A percentile compares a stretch with the other conserved stretches of the same genome.
phyloP scores from a whole-genome alignment of 352 stramenopile species.

The Globisporangium splendens region DNA sequence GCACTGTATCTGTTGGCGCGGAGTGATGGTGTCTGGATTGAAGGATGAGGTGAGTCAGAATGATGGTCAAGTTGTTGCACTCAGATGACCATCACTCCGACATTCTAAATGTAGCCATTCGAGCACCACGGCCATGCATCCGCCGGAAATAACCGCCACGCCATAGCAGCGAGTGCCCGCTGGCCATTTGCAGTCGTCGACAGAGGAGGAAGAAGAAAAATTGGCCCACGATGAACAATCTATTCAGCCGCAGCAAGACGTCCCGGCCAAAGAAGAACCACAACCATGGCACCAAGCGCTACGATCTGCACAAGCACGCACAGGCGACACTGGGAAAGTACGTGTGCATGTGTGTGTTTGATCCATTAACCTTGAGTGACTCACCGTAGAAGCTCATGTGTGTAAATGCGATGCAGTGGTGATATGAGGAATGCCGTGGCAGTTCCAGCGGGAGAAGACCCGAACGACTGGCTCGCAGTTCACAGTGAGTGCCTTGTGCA shows the following conservation, averaged over 20 bases:
- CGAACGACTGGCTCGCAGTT: slow-evolving; percentile 91
- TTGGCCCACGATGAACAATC: slow-evolving; percentile 53
- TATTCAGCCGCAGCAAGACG: slow-evolving; percentile 83
- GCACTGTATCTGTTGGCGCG: too few relatives aligned
- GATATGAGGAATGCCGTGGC: slow-evolving; percentile 63
- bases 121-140: too few relatives aligned
- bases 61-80: too few relatives aligned
- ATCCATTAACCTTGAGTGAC: too few relatives aligned
- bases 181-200: too few relatives aligned
- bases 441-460: slow-evolving; percentile 74
- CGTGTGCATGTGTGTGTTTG: slow-evolving; percentile 14
- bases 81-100: too few relatives aligned
- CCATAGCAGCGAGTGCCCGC: too few relatives aligned
- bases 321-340: slow-evolving; percentile 82
- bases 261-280: slow-evolving; percentile 87
- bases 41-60: too few relatives aligned
- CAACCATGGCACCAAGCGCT: slow-evolving; percentile 74
- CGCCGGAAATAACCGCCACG: too few relatives aligned
- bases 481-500: slow-evolving; percentile 57
- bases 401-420: slow-evolving; percentile 29
- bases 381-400: not conserved
- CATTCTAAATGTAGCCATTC: too few relatives aligned
- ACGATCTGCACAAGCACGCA: slow-evolving; percentile 80
- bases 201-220: too few relatives aligned
- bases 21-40: too few relatives aligned